phyloP scores from a whole-genome alignment of 805 yeast genomes.

The Monosporozyma aerobia region DNA sequence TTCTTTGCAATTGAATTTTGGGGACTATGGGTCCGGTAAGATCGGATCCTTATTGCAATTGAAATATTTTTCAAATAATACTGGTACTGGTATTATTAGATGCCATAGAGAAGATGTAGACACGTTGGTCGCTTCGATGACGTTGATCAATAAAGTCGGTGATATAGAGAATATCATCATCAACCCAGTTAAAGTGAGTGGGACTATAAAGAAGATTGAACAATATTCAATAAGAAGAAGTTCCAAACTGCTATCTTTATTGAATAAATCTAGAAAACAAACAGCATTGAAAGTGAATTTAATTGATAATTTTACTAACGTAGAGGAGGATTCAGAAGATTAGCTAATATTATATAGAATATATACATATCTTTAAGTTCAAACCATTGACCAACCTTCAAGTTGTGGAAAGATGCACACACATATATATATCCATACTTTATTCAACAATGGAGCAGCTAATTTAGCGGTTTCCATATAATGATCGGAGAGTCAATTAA shows the following conservation, averaged over 20 bases:
- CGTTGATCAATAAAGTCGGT: conserved; percentile 43
- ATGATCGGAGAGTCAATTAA: too few species aligned
- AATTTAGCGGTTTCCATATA: too few species aligned
- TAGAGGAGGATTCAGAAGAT: conserved; percentile 13
- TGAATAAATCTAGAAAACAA: conserved; percentile 6
- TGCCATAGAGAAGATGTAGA: conserved; percentile 60
- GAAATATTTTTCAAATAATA: conserved; percentile 71
- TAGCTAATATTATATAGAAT: neutral
- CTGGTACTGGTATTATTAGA: conserved; percentile 78
- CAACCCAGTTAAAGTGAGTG: conserved; percentile 63
- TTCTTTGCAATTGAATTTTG: conserved; percentile 55
- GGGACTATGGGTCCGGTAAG: conserved; percentile 67
- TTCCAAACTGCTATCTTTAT: conserved; percentile 11
- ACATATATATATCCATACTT: too few species aligned
- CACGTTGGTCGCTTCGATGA: conserved; percentile 57
- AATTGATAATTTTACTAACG: conserved; percentile 10
- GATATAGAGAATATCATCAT: conserved; percentile 42
- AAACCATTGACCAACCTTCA: too few species aligned
- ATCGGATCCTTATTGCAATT: conserved; percentile 51
- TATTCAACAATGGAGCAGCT: too few species aligned
- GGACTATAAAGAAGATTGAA: conserved; percentile 81
- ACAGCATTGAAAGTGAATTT: neutral
- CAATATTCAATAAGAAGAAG: conserved; percentile 49
- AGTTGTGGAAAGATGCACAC: too few species aligned
- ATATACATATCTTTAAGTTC: too few species aligned